Conservation (phyloP, 371 early-diverging fungal genomes). For the Apophysomyces variabilis region DNA sequence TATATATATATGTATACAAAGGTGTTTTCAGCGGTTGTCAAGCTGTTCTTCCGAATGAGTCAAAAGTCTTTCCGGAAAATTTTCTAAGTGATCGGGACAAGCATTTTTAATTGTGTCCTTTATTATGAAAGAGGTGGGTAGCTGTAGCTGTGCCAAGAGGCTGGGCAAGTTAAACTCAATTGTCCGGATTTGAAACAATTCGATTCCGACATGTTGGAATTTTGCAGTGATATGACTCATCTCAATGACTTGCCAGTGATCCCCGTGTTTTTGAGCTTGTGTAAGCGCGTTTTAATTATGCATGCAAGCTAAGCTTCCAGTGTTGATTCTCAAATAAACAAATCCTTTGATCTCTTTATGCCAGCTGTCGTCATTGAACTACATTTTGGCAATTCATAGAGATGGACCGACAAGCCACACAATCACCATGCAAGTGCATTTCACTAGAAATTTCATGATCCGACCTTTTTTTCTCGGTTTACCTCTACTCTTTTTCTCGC, state of each 20-base stretch:
- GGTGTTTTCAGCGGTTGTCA: background rate
- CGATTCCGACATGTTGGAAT: background rate
- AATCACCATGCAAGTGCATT: background rate
- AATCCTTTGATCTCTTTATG: too few species aligned
- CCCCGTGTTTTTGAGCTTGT: background rate
- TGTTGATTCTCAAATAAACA: too few species aligned
- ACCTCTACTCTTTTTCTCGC: background rate
- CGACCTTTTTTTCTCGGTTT: conserved; percentile 6
- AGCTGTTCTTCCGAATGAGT: background rate
- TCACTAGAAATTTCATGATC: background rate
- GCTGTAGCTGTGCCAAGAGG: too few species aligned
- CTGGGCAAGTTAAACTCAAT: too few species aligned
- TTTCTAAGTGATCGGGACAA: too few species aligned
- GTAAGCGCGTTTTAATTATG: too few species aligned
- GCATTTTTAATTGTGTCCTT: too few species aligned
- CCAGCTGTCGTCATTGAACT: background rate
- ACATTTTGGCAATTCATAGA: background rate
- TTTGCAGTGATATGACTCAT: background rate
- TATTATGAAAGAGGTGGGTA: too few species aligned
- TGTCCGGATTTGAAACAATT: too few species aligned
- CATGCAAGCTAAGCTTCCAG: too few species aligned
- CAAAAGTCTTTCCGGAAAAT: background rate
- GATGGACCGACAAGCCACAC: conserved; percentile 7
- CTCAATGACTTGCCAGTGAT: background rate
- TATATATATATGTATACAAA: background rate